Conservation (phyloP, 2,329 filamentous ascomycete genomes). For the Colletotrichum tropicale region DNA sequence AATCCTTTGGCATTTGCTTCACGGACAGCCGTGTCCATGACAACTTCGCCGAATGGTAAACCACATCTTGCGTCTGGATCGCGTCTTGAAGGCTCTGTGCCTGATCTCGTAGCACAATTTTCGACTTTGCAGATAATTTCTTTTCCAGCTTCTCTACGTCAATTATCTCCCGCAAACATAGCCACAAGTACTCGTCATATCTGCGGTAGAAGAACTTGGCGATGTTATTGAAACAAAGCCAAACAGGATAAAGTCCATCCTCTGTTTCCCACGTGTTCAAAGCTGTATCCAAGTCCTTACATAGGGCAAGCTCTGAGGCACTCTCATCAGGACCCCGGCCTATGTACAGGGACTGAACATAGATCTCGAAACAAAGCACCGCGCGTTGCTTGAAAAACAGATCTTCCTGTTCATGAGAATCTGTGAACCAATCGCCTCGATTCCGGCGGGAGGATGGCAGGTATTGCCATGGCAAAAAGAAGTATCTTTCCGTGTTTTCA, state of each 20-base stretch:
- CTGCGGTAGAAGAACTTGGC: background rate
- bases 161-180: background rate
- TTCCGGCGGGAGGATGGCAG: background rate
- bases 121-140: background rate
- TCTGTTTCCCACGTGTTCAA: background rate
- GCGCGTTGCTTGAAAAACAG: background rate
- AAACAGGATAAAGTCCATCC: background rate
- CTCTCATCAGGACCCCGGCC: background rate
- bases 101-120: background rate
- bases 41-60: background rate
- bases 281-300: background rate
- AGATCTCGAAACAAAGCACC: background rate
- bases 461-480: background rate
- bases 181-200: background rate
- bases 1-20: background rate
- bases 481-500: background rate
- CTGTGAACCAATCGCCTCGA: background rate
- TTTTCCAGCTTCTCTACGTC: background rate
- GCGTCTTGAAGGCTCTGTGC: background rate
- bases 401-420: background rate
- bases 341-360: background rate
- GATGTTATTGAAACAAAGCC: background rate
- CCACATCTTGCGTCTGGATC: background rate
- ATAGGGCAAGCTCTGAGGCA: background rate
- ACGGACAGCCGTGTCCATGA: background rate